Evolutionary conservation across 208 protist species (phyloP).

Genomic region (Wallacemonas sp.): DNA sequence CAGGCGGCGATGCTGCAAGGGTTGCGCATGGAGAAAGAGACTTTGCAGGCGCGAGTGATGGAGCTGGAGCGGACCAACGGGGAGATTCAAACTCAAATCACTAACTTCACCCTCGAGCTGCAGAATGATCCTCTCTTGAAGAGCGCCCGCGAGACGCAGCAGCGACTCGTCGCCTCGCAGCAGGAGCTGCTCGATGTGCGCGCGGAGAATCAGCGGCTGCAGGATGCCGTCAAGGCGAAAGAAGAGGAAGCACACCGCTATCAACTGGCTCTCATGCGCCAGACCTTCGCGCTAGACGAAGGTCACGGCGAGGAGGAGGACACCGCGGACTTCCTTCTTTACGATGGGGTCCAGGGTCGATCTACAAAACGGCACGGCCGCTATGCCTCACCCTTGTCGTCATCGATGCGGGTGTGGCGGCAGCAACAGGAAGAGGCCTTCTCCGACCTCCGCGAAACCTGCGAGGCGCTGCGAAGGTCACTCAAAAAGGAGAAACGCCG

Average conservation of each 20-base stretch:
- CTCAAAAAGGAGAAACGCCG: conserved; percentile 29
- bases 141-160: conserved; percentile 73
- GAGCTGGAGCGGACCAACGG: conserved; percentile 82
- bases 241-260: conserved; percentile 73
- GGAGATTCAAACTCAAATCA: conserved; percentile 75
- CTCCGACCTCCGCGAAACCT: conserved; percentile 42
- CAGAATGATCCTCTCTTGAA: conserved; percentile 83
- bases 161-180: conserved; percentile 59
- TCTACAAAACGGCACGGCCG: too few species aligned
- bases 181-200: conserved; percentile 49
- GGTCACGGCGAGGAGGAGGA: background rate
- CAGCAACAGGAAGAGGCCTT: conserved; percentile 41
- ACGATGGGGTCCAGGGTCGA: too few species aligned
- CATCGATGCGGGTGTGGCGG: conserved; percentile 24
- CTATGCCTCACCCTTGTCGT: conserved; percentile 3
- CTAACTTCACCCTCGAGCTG: conserved; percentile 84
- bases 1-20: conserved; percentile 37
- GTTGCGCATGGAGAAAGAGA: conserved; percentile 70
- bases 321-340: too few species aligned
- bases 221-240: conserved; percentile 51
- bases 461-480: conserved; percentile 47
- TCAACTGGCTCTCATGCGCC: conserved; percentile 73
- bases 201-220: conserved; percentile 44
- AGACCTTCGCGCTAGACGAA: conserved; percentile 19
- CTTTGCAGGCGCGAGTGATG: conserved; percentile 59